phyloP scores from a whole-genome alignment of 139 green algal species.

The Volvox reticuliferus region DNA sequence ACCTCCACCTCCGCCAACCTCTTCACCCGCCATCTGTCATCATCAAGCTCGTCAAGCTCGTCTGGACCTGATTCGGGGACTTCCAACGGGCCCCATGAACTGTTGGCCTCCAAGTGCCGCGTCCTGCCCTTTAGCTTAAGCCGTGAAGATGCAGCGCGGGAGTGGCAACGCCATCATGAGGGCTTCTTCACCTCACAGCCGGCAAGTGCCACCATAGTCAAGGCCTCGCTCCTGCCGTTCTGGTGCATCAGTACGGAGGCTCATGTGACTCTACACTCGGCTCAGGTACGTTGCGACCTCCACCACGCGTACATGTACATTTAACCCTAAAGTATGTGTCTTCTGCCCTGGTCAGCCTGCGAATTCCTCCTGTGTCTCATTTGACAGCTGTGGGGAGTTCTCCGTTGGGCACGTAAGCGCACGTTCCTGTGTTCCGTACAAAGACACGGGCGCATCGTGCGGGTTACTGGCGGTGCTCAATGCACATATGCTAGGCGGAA shows the following conservation, averaged over 20 bases:
- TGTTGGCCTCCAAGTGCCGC: slow-evolving; percentile 26
- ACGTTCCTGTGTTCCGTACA: too few relatives aligned
- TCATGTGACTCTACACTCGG: not conserved
- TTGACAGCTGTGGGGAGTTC: too few relatives aligned
- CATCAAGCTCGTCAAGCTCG: not conserved
- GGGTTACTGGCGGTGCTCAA: too few relatives aligned
- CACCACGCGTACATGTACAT: too few relatives aligned
- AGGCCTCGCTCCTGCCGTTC: slow-evolving; percentile 24
- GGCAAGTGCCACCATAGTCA: not conserved
- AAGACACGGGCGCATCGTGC: too few relatives aligned
- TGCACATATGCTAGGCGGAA: too few relatives aligned
- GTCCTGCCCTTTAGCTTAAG: slow-evolving; percentile 26
- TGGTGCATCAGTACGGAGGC: slow-evolving; percentile 37
- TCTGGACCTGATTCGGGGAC: not conserved
- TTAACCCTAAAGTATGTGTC: too few relatives aligned
- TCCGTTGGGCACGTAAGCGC: too few relatives aligned
- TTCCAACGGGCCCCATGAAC: not conserved
- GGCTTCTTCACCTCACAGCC: slow-evolving; percentile 10
- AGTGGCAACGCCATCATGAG: slow-evolving; percentile 23
- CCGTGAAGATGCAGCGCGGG: not conserved
- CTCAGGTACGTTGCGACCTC: slow-evolving; percentile 10
- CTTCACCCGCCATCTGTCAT: not conserved
- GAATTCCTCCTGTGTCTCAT: too few relatives aligned
- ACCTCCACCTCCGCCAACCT: not conserved
- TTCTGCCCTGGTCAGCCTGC: too few relatives aligned